phyloP scores from a whole-genome alignment of 805 yeast genomes.

The Candida manassasensis region DNA sequence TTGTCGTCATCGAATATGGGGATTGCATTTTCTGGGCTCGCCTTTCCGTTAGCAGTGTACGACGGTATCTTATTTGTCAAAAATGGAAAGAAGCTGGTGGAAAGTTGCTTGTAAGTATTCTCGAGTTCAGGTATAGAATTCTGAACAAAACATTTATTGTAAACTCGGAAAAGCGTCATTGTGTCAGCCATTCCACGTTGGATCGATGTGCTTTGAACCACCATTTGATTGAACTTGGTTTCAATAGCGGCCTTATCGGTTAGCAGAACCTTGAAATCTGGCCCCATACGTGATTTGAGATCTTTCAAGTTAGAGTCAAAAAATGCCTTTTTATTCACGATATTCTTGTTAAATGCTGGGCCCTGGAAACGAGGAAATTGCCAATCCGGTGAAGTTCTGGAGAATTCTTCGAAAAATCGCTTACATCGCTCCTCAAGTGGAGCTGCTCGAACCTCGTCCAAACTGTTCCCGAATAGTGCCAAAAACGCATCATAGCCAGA shows the following conservation, averaged over 20 bases:
- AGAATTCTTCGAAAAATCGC: slow-evolving; percentile 19
- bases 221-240: slow-evolving; percentile 12
- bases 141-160: slow-evolving; percentile 26
- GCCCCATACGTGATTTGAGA: slow-evolving; percentile 3
- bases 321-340: slow-evolving; percentile 16
- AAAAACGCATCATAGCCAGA: slow-evolving; percentile 17
- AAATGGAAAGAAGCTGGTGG: slow-evolving; percentile 25
- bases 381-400: slow-evolving; percentile 19
- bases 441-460: slow-evolving; percentile 6
- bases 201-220: slow-evolving; percentile 13
- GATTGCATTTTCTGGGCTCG: slow-evolving; percentile 8
- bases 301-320: slow-evolving; percentile 11
- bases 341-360: slow-evolving; percentile 16
- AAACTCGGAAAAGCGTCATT: slow-evolving; percentile 23
- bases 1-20: slow-evolving; percentile 10
- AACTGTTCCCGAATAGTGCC: slow-evolving; percentile 5
- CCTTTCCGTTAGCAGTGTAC: slow-evolving; percentile 1
- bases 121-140: neutral
- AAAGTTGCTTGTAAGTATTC: slow-evolving; percentile 12
- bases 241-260: slow-evolving; percentile 17
- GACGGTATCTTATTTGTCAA: slow-evolving; percentile 19
- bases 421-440: slow-evolving; percentile 21
- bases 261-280: slow-evolving; percentile 10
- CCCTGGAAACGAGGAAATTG: slow-evolving; percentile 11
- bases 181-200: slow-evolving; percentile 30